These are phyloP conservation scores for Leccinum pallidistipes DNA, from an alignment of 1,284 basidiomycete species.

Conservation along the genomic window DNA sequence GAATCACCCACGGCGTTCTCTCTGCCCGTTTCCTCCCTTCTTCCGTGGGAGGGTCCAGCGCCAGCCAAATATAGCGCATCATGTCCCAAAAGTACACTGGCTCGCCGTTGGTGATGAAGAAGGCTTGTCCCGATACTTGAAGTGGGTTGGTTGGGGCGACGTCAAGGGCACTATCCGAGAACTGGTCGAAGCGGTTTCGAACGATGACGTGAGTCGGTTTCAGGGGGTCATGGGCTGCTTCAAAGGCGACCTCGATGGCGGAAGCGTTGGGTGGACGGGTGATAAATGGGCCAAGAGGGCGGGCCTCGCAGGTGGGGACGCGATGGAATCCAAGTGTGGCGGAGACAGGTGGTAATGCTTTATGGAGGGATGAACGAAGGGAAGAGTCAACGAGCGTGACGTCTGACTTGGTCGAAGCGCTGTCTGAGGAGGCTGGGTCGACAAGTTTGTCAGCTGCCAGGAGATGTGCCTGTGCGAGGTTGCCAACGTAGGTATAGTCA, in stretches of 20 bases:
- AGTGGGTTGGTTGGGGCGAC: constrained; percentile 55
- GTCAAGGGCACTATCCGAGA: constrained; percentile 56
- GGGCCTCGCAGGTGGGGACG: constrained; percentile 75
- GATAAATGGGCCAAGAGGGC: constrained; percentile 79
- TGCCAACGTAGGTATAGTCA: constrained; percentile 98
- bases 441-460: constrained; percentile 88
- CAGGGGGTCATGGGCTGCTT: constrained; percentile 46
- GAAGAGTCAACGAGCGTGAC: constrained; percentile 21
- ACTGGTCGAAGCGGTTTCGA: constrained; percentile 75
- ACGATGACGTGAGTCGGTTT: constrained; percentile 57
- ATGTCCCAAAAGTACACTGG: constrained; percentile 98
- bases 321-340: constrained; percentile 61
- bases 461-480: constrained; percentile 93
- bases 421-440: constrained; percentile 33
- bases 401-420: constrained; percentile 13
- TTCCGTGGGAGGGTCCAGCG: constrained; percentile 62
- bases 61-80: constrained; percentile 81
- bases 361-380: constrained; percentile 42
- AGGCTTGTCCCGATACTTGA: constrained; percentile 89
- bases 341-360: constrained; percentile 62
- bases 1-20: constrained; percentile 53
- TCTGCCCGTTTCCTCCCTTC: constrained; percentile 33
- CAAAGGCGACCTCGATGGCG: constrained; percentile 61
- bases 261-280: constrained; percentile 59
- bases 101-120: constrained; percentile 98